Evolutionary conservation across 345 rosid genomes (phyloP), one percentile per base, ranked within the genome.

Genomic region (Durio zibethinus): DNA sequence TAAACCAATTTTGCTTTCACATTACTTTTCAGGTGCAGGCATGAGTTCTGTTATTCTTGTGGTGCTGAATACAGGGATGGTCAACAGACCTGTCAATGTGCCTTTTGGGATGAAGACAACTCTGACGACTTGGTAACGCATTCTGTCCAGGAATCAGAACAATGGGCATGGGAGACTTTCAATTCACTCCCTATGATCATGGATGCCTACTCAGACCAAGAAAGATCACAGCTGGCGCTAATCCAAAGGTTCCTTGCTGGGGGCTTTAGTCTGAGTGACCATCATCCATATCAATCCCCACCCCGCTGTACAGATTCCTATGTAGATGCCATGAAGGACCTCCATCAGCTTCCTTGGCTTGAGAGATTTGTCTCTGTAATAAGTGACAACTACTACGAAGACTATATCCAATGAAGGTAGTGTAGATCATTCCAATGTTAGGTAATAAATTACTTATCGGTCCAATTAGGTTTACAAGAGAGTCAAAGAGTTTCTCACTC

Each of bases 261-360:
- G 3, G 98, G 99, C 33, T 96, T 96, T 86, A 87, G 97, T 79
- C 90, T 91, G 54, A 87, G 97, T 43, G 98, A 93, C 68, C 97
- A 96, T 78, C 87, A 92, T 16, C 87, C 96, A 10, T 87, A 89
- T 78, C 99, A 96, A 82, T 90, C 99, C 6, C 97, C 97, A 1
- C 98, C 98, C 50, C 94, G 86, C 73, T 91, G 95, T 87, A 87
- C 90, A 79, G 97, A 92, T 76, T 92, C 99, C 0, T 93, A 93
- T 62, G 90, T 87, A 56, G 98, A 96, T 82, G 92, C 93, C 20
- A 92, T 93, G 87, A 93, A 96, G 84, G 99, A 96, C 87, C 91
- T 96, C 76, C 97, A 86, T 80, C 98, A 92, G 79, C 94, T 96
- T 70, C 99, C 99, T 57, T 96, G 99, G 99, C 99, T 96, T 7